A percentile compares a stretch with the other conserved stretches of the same genome.
Evolutionary conservation across 225 moss, liverwort and hornwort species (phyloP).

Genomic region (Marchantia polymorpha): DNA sequence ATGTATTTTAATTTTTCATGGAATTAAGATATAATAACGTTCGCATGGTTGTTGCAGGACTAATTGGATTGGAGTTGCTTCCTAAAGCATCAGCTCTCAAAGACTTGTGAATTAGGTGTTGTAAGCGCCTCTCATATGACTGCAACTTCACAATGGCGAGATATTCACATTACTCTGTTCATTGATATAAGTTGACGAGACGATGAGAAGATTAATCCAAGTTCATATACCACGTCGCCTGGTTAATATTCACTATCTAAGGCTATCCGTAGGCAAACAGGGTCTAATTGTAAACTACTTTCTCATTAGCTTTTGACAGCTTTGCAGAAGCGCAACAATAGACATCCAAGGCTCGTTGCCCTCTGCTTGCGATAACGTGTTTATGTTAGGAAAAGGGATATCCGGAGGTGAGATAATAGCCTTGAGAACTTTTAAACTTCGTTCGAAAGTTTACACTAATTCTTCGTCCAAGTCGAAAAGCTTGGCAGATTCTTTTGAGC

Average conservation of each 20-base stretch:
- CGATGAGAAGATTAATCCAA: slow-evolving; percentile 1
- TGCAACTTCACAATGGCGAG: slow-evolving; percentile 16
- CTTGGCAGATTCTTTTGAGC: too few relatives aligned
- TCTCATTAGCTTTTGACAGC: not conserved
- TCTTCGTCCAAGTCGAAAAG: too few relatives aligned
- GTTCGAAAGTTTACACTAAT: too few relatives aligned
- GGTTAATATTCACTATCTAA: slow-evolving; percentile 19
- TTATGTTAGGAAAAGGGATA: too few relatives aligned
- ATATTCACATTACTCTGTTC: slow-evolving; percentile 12
- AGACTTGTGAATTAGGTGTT: slow-evolving; percentile 5
- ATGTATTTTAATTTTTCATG: too few relatives aligned
- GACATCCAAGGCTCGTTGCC: too few relatives aligned
- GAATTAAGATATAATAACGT: too few relatives aligned
- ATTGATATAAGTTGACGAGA: not conserved
- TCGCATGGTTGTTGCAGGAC: not conserved
- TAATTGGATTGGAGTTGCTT: not conserved
- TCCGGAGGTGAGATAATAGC: too few relatives aligned
- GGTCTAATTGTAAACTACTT: not conserved
- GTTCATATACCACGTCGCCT: not conserved
- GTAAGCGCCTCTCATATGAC: not conserved
- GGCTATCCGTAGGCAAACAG: slow-evolving; percentile 15
- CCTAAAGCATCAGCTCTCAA: slow-evolving; percentile 9
- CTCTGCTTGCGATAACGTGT: too few relatives aligned
- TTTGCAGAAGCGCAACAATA: too few relatives aligned
- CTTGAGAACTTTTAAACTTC: too few relatives aligned